These are phyloP conservation scores for Rhizopogon vesiculosus DNA, from an alignment of 768 basidiomycete species.

Conservation along the genomic window DNA sequence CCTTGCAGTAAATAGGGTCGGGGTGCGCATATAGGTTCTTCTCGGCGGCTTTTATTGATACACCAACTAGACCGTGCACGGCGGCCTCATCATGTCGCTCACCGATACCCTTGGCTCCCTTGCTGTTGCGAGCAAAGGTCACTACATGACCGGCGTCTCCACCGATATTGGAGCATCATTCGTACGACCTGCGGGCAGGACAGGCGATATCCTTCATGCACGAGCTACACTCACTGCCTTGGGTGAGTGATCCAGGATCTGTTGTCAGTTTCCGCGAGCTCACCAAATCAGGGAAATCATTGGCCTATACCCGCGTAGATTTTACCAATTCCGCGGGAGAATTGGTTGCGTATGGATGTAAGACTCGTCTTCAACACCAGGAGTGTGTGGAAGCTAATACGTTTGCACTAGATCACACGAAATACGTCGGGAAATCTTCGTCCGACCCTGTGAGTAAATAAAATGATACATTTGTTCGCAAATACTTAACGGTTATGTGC, in stretches of 20 bases:
- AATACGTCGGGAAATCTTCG: conserved; percentile 72
- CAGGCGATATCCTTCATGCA: conserved; percentile 61
- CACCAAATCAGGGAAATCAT: conserved; percentile 52
- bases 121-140: conserved; percentile 76
- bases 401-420: conserved; percentile 64
- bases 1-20: conserved; percentile 70
- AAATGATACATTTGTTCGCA: neutral
- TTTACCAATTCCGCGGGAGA: conserved; percentile 62
- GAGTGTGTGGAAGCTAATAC: neutral
- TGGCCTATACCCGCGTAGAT: conserved; percentile 80
- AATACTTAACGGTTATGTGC: neutral
- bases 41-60: neutral
- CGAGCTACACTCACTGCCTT: conserved; percentile 67
- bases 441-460: conserved; percentile 32
- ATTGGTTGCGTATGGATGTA: conserved; percentile 79
- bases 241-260: conserved; percentile 34
- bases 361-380: conserved; percentile 20
- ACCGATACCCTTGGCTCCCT: conserved; percentile 85
- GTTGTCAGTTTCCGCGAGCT: neutral
- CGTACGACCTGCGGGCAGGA: conserved; percentile 68
- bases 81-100: conserved; percentile 75
- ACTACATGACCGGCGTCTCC: conserved; percentile 85
- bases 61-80: conserved; percentile 54
- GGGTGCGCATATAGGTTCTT: conserved; percentile 41
- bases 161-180: conserved; percentile 80